Base-by-base conservation (phyloP, 2,329 filamentous ascomycete species). In the Cladosporium phlei region DNA sequence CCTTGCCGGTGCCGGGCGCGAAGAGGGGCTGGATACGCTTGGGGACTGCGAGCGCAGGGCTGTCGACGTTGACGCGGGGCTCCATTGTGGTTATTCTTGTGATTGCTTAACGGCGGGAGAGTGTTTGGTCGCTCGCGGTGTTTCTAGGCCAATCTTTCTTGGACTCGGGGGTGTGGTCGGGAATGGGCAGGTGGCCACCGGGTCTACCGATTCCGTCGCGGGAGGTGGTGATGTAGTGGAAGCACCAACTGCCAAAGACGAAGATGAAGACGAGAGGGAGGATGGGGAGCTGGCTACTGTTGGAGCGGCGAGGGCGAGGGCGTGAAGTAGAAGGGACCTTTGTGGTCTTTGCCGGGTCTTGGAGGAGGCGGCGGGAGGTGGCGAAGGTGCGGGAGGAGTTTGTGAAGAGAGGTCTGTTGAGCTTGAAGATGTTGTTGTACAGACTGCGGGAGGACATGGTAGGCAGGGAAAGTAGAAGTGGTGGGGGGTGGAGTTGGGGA, bases 11-110 rank as follows among this genome's bases (percentile, higher is more conserved):
- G 45, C 62, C 60, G 39, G 84, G 72, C 49, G 80, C 83, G 77
- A 95, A 96, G 62, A 81, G 80, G 4, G 90, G 85, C 45, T 73
- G 70, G 34, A 67, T 64, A 66, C 83, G 84, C 52, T 71, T 65
- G 22, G 77, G 74, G 54, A 73, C 69, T 51, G 69, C 67, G 61
- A 71, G 69, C 46, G 58, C 52, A 11, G 57, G 59, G 45, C 60
- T 65, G 49, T 53, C 40, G 21, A 44, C 30, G 30, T 34, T 44
- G 14, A 55, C 48, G 28, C 45, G 48, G 6, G 56, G 46, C 35
- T 53, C 32, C 52, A 54, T 66, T 57, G 61, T 66, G 59, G 62
- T 55, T 39, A 33, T 33, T 27, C 16, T 46, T 44, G 28, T 34
- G 49, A 11, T 39, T 33, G 50, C 16, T 27, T 48, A 48, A 21